These are phyloP conservation scores for Cercospora beticola DNA, from an alignment of 2,329 filamentous ascomycete genomes.

Conservation along the genomic window DNA sequence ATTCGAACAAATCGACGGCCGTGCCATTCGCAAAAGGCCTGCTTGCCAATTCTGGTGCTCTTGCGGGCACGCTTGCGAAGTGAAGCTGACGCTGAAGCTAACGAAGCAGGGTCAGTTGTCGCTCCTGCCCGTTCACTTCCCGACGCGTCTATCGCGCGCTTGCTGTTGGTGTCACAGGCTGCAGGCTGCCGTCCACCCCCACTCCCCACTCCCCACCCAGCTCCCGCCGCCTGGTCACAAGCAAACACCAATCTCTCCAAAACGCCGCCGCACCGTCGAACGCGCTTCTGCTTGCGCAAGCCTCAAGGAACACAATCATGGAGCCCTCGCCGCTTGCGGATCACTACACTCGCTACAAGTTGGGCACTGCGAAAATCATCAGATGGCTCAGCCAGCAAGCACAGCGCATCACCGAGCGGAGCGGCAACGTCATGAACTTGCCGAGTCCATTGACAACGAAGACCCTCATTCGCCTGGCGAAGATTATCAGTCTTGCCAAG, in stretches of 20 bases:
- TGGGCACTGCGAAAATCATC: not conserved
- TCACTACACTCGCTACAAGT: constrained; percentile 1
- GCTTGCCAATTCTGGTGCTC: not conserved
- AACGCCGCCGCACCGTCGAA: not conserved
- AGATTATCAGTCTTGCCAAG: not conserved
- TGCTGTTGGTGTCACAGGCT: not conserved
- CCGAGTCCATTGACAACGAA: not conserved
- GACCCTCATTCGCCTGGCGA: not conserved
- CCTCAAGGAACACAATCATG: not conserved
- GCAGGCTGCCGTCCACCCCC: not conserved
- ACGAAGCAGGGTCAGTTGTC: not conserved
- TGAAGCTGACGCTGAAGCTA: not conserved
- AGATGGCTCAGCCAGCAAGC: constrained; percentile 2
- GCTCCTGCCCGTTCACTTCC: not conserved
- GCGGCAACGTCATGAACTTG: not conserved
- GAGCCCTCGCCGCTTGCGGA: not conserved
- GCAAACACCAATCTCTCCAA: not conserved
- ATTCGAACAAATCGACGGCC: not conserved
- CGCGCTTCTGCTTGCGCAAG: not conserved
- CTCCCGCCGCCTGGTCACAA: not conserved
- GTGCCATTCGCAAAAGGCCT: not conserved
- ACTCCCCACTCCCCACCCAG: not conserved
- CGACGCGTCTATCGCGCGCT: not conserved
- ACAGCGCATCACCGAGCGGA: not conserved
- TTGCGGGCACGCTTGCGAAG: not conserved